phyloP scores from a whole-genome alignment of 192 early-diverging fungal genomes.

The Podila horticola region DNA sequence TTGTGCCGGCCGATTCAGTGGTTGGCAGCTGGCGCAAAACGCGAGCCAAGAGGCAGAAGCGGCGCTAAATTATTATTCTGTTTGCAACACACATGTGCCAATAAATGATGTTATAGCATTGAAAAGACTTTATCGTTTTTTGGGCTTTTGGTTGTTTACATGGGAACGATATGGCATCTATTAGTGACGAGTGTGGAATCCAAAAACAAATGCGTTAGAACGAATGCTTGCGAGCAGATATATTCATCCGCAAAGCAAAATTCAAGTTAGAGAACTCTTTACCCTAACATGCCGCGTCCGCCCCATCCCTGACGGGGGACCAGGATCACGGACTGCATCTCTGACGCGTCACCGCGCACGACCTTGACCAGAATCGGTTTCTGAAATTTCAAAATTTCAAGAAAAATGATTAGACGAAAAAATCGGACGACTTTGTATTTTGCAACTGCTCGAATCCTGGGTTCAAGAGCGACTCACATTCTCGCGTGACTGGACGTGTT shows the following conservation, averaged over 20 bases:
- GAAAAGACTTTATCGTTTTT: too few species aligned
- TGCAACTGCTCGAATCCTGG: not conserved
- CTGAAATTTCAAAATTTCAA: constrained; percentile 17
- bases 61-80: too few species aligned
- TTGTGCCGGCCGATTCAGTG: constrained; percentile 33
- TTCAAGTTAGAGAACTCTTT: not conserved
- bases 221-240: too few species aligned
- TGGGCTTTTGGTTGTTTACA: not conserved
- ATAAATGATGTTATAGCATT: too few species aligned
- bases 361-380: constrained; percentile 54
- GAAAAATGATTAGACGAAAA: not conserved
- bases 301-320: constrained; percentile 63
- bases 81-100: too few species aligned
- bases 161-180: constrained; percentile 47
- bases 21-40: constrained; percentile 37
- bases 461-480: constrained; percentile 29
- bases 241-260: not conserved
- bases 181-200: too few species aligned
- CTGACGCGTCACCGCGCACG: constrained; percentile 30
- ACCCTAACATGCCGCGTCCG: constrained; percentile 62
- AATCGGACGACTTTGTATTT: not conserved
- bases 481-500: constrained; percentile 44
- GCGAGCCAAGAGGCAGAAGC: constrained; percentile 10
- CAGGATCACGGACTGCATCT: constrained; percentile 33
- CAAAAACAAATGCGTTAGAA: too few species aligned